A percentile compares a stretch with the other conserved stretches of the same genome.
Conservation (phyloP, 2,329 filamentous ascomycete genomes). For the Chaetothyriales sp. region DNA sequence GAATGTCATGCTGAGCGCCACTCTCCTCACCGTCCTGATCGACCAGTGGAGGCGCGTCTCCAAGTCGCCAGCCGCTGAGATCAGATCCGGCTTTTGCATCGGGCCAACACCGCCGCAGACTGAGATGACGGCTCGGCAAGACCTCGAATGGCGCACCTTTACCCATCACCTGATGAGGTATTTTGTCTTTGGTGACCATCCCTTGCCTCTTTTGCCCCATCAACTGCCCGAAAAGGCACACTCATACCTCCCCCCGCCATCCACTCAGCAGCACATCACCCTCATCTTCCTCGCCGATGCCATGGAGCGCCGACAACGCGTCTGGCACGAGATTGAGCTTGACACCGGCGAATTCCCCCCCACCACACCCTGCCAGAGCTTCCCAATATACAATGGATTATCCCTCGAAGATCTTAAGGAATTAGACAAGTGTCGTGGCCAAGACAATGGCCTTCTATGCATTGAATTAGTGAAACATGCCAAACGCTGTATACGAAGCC, state of each 20-base stretch:
- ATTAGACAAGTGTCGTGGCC: constrained; percentile 4
- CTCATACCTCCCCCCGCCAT: constrained; percentile 1
- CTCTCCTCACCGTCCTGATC: constrained; percentile 31
- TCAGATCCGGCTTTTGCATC: constrained; percentile 28
- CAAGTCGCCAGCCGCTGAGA: constrained; percentile 23
- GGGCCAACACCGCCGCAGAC: constrained; percentile 13
- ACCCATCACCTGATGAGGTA: constrained; percentile 16
- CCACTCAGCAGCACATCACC: constrained; percentile 4
- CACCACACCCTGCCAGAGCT: constrained; percentile 1
- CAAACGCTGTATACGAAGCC: constrained; percentile 15
- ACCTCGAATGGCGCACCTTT: constrained; percentile 23
- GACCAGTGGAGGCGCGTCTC: constrained; percentile 32
- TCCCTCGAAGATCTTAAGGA: constrained; percentile 6
- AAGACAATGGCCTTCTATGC: constrained; percentile 17
- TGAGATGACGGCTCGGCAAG: constrained; percentile 9
- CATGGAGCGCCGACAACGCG: constrained; percentile 30
- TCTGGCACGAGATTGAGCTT: constrained; percentile 24
- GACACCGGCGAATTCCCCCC: constrained; percentile 8
- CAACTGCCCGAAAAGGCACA: background rate
- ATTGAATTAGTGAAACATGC: constrained; percentile 18
- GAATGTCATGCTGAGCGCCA: constrained; percentile 35
- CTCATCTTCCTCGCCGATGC: constrained; percentile 27
- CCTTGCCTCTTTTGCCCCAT: constrained; percentile 8
- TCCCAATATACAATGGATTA: constrained; percentile 9
- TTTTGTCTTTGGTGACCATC: constrained; percentile 14